A percentile compares a stretch with the other conserved stretches of the same genome.
Evolutionary conservation across 768 basidiomycete species (phyloP).

Genomic region (Hericium coralloides): DNA sequence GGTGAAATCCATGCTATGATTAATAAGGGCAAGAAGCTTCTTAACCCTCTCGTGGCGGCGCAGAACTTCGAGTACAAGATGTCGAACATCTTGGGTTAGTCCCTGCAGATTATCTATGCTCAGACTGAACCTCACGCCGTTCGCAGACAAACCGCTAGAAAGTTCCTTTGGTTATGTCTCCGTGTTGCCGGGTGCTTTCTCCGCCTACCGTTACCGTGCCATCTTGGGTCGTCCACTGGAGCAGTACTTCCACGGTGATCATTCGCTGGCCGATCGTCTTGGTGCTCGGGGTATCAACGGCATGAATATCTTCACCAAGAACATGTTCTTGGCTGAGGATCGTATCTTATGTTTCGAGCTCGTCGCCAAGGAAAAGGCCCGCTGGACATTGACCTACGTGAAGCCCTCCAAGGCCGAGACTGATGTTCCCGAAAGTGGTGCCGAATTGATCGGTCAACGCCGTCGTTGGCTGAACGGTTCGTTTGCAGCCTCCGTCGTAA

Average conservation of each 20-base stretch:
- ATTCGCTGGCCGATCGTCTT: conserved; percentile 83
- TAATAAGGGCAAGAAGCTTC: conserved; percentile 80
- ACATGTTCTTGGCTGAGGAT: conserved; percentile 87
- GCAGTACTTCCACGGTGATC: conserved; percentile 84
- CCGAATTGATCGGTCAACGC: conserved; percentile 90
- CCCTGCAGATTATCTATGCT: neutral
- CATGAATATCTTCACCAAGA: conserved; percentile 97
- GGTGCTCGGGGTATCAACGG: conserved; percentile 92
- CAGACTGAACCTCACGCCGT: neutral
- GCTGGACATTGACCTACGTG: conserved; percentile 88
- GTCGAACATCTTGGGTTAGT: conserved; percentile 85
- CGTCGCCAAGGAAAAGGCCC: conserved; percentile 80
- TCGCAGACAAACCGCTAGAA: conserved; percentile 82
- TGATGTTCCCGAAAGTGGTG: conserved; percentile 89
- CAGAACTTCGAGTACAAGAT: conserved; percentile 99
- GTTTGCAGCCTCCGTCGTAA: conserved; percentile 83
- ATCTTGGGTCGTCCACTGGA: conserved; percentile 84
- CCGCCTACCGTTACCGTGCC: conserved; percentile 89
- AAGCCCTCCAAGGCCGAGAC: conserved; percentile 96
- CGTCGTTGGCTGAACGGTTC: conserved; percentile 96
- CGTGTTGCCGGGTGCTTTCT: conserved; percentile 94
- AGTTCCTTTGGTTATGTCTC: conserved; percentile 95
- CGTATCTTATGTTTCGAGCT: conserved; percentile 97
- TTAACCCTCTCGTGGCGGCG: conserved; percentile 89
- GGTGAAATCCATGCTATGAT: conserved; percentile 98